Evolutionary conservation across 352 stramenopile genomes (phyloP).

Genomic region (Plasmopara viticola): DNA sequence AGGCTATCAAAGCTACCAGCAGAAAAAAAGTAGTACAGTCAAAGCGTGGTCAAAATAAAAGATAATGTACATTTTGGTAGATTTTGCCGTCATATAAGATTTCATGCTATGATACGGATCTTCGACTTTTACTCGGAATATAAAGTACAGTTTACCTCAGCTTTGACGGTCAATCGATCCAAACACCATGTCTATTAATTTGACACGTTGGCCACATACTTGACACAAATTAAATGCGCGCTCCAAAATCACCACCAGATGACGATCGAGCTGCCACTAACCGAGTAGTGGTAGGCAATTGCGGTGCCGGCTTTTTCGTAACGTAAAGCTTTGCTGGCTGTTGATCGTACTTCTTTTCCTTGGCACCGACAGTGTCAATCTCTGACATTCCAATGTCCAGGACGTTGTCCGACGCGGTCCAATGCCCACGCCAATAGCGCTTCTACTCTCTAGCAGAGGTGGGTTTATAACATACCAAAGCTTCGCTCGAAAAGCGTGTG

Average conservation of each 20-base stretch:
- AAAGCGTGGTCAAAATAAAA: slow-evolving; percentile 25
- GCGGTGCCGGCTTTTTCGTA: too few species aligned
- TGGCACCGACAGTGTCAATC: neutral
- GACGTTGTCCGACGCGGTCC: neutral
- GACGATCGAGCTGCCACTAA: too few species aligned
- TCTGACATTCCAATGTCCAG: neutral
- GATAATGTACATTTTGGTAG: neutral
- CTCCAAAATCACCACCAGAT: too few species aligned
- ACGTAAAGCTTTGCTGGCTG: too few species aligned
- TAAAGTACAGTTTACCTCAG: too few species aligned
- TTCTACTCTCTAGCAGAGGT: neutral
- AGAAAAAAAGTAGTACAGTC: slow-evolving; percentile 48
- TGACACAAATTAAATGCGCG: too few species aligned
- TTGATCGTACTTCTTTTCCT: neutral
- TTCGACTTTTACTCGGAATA: too few species aligned
- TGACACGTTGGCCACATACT: too few species aligned
- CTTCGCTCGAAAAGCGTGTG: neutral
- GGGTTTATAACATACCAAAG: neutral
- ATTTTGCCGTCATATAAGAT: neutral
- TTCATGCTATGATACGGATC: too few species aligned
- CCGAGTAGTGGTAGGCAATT: too few species aligned
- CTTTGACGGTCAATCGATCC: too few species aligned
- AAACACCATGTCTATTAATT: too few species aligned
- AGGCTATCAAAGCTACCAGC: slow-evolving; percentile 61
- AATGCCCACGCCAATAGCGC: neutral